These are phyloP conservation scores for Daucus carota DNA, from an alignment of 129 eudicot genomes.

Conservation along the genomic window DH1_v3.0 NC_030388.2:31247501-31248000, in stretches of 20 bases:
- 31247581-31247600: conserved; percentile 8
- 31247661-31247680: not conserved
- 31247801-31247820: not conserved
- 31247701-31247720: not conserved
- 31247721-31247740: conserved; percentile 2
- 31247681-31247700: not conserved
- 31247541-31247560: conserved; percentile 8
- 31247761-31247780: not conserved
- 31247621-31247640: not conserved
- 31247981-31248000: too few relatives aligned
- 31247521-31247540: conserved; percentile 26
- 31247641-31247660: not conserved
- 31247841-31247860: not conserved
- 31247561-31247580: not conserved
- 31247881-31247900: too few relatives aligned
- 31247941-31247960: too few relatives aligned
- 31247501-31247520: conserved; percentile 23
- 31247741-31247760: not conserved
- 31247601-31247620: not conserved
- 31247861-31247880: not conserved
- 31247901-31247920: too few relatives aligned
- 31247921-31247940: too few relatives aligned
- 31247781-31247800: not conserved
- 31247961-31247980: too few relatives aligned
- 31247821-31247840: not conserved